phyloP scores from a whole-genome alignment of 2,329 filamentous ascomycete genomes.

The Blastomyces silverae region DNA sequence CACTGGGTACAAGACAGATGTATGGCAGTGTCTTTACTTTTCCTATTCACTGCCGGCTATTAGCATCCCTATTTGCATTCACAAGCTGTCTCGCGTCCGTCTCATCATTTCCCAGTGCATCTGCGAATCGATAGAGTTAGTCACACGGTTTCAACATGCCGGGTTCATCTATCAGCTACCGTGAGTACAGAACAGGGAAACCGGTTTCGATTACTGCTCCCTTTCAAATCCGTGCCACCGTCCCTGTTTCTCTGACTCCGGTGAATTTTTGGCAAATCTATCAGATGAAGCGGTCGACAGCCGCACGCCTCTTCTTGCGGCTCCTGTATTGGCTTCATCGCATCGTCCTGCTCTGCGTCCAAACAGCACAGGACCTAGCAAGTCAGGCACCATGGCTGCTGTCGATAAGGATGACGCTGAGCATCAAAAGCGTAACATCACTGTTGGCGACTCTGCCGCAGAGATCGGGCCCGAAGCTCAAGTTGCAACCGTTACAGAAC shows the following conservation, averaged over 20 bases:
- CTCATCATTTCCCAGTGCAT: background rate
- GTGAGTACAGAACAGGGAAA: background rate
- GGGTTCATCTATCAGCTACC: background rate
- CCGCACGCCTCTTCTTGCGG: constrained; percentile 2
- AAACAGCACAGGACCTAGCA: background rate
- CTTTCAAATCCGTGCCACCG: no score
- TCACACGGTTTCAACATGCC: background rate
- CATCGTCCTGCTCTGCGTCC: background rate
- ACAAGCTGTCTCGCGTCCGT: background rate
- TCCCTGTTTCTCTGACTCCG: background rate
- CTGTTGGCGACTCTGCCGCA: constrained; percentile 14
- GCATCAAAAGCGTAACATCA: background rate
- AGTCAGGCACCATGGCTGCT: constrained; percentile 5
- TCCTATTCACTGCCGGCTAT: background rate
- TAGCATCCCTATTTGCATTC: background rate
- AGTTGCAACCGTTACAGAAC: constrained; percentile 33
- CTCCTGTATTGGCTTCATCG: background rate
- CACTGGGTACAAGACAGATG: background rate
- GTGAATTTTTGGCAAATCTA: background rate
- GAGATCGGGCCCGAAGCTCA: constrained; percentile 27
- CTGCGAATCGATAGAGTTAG: background rate
- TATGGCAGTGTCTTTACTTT: background rate
- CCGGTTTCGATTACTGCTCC: background rate
- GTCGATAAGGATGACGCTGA: constrained; percentile 4
- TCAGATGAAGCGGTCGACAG: constrained; percentile 4